Evolutionary conservation across 768 basidiomycete species (phyloP), one percentile per base, ranked within the genome.

Genomic region (Hysterangium stoloniferum): DNA sequence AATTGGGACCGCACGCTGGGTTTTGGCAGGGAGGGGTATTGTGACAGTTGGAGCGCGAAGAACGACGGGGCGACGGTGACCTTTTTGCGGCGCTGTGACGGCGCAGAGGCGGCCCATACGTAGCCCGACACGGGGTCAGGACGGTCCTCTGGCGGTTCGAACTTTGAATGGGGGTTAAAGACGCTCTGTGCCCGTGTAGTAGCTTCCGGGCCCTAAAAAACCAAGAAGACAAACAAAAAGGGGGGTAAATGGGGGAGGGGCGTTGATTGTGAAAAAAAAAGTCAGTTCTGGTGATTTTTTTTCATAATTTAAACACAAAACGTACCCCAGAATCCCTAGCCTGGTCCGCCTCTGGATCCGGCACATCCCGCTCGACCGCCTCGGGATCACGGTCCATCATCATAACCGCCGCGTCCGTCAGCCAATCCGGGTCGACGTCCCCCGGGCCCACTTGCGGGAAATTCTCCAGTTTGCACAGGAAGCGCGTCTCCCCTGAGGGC

Each of bases 381-480:
- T 72, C 56, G 31, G 63, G 65, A 48, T 75, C 72, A 42, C 84
- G 73, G 48, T 86, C 82, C 72, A 85, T 80, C 56, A 88, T 72
- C 28, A 91, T 66, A n/a, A 76, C 73, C 0, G 84, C 87, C 12
- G 86, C 79, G 2, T 86, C 63, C 2, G 86, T 82, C 9, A 84
- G 61, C 54, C 82, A 60, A 62, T 95, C 92, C 0, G 88, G 87
- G 49, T 84, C 78, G 6, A 87, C 85, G 58, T 90, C 92, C 1
- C 90, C 93, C 4, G 85, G 75, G 0, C 84, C 79, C 12, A 92
- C 81, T 66, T 90, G 73, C 0, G 92, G 92, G 0, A 88, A 81
- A 61, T 97, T 97, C 65, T 97, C 93, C 33, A 91, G 61, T 56
- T 86, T 78, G 61, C 89, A 89, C 12, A 95, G 66, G 57, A 97